A percentile compares a stretch with the other conserved stretches of the same genome.
Evolutionary conservation across 2,329 filamentous ascomycete genomes (phyloP).

Genomic region (Aspergillus neoniger): DNA sequence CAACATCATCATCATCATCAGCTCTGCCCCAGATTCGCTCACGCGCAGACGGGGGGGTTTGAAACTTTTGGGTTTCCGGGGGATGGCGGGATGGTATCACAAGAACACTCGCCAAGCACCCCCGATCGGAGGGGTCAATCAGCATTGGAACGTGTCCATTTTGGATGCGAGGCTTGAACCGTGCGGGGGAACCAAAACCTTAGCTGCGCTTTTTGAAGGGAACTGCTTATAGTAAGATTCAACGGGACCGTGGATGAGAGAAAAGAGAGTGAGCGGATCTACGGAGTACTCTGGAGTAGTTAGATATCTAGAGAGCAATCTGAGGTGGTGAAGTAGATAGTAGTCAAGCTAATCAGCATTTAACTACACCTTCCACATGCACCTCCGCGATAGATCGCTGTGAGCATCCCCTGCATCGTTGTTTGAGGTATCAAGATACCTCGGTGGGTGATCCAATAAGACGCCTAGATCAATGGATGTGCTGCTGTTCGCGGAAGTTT

Average conservation of each 20-base stretch:
- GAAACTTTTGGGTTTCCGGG: background rate
- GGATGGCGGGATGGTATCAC: background rate
- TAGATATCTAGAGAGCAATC: no score
- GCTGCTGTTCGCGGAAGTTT: background rate
- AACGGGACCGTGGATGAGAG: background rate
- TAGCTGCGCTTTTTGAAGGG: background rate
- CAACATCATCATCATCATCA: background rate
- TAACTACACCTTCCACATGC: background rate
- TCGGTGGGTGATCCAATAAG: background rate
- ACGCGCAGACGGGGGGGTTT: background rate
- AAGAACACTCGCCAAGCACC: conserved; percentile 3
- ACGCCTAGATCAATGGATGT: background rate
- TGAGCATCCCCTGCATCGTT: background rate
- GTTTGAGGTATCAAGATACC: background rate
- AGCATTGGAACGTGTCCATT: background rate
- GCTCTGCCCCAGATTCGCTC: background rate
- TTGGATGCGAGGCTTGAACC: background rate
- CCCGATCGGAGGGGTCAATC: conserved; percentile 4
- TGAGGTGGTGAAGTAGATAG: background rate
- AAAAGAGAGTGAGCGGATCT: background rate
- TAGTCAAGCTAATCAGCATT: no score
- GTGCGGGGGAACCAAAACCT: conserved; percentile 8
- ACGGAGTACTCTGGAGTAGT: background rate
- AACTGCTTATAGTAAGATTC: background rate
- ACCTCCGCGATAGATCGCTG: background rate